phyloP scores from a whole-genome alignment of 148 eudicot genomes.

The Chenopodium berlandieri region DNA sequence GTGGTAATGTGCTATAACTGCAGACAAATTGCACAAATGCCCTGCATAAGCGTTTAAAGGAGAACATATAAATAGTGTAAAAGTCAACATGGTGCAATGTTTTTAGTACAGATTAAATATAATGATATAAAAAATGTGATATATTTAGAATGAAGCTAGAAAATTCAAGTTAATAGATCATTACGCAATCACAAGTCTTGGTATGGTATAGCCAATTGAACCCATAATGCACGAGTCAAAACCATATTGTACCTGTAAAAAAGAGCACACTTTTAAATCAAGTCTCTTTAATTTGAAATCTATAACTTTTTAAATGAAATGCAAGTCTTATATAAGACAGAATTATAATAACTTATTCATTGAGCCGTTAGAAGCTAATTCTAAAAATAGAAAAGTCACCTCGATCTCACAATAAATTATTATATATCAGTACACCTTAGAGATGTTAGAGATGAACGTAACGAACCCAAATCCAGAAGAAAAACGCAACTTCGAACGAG shows the following conservation, averaged over 20 bases:
- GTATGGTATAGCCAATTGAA: conserved; percentile 46
- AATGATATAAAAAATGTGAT: too few relatives aligned
- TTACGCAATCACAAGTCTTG: conserved; percentile 67
- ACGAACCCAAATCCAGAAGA: conserved; percentile 76
- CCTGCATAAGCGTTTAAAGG: conserved; percentile 23
- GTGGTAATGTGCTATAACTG: conserved; percentile 49
- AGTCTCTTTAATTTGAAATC: neutral
- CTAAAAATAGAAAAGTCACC: too few relatives aligned
- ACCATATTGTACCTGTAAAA: conserved; percentile 64
- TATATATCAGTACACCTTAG: too few relatives aligned
- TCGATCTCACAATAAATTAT: too few relatives aligned
- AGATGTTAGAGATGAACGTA: neutral
- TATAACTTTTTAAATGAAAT: neutral
- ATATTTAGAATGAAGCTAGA: neutral
- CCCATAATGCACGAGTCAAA: conserved; percentile 87
- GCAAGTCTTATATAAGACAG: neutral
- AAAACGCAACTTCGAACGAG: conserved; percentile 68
- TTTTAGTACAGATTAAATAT: too few relatives aligned
- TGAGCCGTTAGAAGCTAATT: too few relatives aligned
- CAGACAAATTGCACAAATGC: conserved; percentile 42
- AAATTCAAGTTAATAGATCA: neutral
- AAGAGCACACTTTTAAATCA: neutral
- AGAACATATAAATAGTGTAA: too few relatives aligned
- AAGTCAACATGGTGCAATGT: too few relatives aligned
- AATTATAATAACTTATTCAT: too few relatives aligned